Evolutionary conservation across 768 basidiomycete species (phyloP).

Genomic region (Tephrocybe rancida): DNA sequence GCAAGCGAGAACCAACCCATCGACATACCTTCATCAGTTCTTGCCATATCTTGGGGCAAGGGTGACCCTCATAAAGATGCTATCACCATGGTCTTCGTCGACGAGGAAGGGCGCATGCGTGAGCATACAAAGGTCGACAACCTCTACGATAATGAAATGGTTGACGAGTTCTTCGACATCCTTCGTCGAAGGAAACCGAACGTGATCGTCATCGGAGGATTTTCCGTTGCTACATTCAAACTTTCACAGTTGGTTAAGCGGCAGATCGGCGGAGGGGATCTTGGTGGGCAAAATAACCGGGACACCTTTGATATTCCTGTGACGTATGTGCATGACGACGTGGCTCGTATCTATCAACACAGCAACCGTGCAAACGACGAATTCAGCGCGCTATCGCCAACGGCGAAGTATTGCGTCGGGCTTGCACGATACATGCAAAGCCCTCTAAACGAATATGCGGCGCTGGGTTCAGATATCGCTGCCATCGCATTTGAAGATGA

Average conservation of each 20-base stretch:
- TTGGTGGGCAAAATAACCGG: slow-evolving; percentile 26
- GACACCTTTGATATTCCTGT: slow-evolving; percentile 66
- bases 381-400: slow-evolving; percentile 73
- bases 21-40: slow-evolving; percentile 74
- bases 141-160: slow-evolving; percentile 67
- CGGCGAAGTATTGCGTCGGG: slow-evolving; percentile 91
- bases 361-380: slow-evolving; percentile 85
- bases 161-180: slow-evolving; percentile 81
- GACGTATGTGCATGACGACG: slow-evolving; percentile 86
- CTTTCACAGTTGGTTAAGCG: slow-evolving; percentile 68
- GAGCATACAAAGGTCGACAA: slow-evolving; percentile 91
- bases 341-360: slow-evolving; percentile 93
- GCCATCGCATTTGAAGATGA: slow-evolving; percentile 86
- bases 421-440: slow-evolving; percentile 92
- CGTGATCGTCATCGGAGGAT: slow-evolving; percentile 88
- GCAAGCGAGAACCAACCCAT: slow-evolving; percentile 67
- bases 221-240: slow-evolving; percentile 79
- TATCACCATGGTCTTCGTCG: slow-evolving; percentile 82
- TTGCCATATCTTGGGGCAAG: slow-evolving; percentile 93
- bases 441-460: slow-evolving; percentile 92
- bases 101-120: slow-evolving; percentile 88
- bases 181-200: slow-evolving; percentile 82
- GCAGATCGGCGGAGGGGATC: slow-evolving; percentile 27
- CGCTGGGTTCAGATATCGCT: slow-evolving; percentile 81
- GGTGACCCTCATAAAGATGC: slow-evolving; percentile 93